Evolutionary conservation across 1,139 yeast species (phyloP).

Genomic region (Hyphopichia fennica): DNA sequence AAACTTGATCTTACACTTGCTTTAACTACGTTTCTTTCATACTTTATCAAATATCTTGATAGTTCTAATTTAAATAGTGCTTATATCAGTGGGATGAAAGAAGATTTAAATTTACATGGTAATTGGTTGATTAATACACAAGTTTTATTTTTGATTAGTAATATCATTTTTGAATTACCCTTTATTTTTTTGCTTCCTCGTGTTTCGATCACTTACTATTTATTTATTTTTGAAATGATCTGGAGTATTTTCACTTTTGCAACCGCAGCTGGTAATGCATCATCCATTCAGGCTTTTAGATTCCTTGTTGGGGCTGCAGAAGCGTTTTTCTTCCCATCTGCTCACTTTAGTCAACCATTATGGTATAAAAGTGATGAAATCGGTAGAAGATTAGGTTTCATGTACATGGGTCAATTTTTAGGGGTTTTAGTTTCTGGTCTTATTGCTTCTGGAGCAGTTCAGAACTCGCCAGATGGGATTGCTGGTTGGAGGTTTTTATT

Average conservation of each 20-base stretch:
- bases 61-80: conserved; percentile 25
- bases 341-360: conserved; percentile 22
- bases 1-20: conserved; percentile 27
- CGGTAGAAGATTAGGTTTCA: conserved; percentile 25
- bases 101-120: conserved; percentile 26
- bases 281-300: conserved; percentile 25
- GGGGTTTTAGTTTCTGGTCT: conserved; percentile 29
- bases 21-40: conserved; percentile 25
- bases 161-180: conserved; percentile 26
- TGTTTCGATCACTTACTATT: conserved; percentile 21
- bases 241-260: conserved; percentile 27
- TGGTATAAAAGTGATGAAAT: conserved; percentile 29
- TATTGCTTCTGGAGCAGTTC: conserved; percentile 19
- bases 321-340: conserved; percentile 23
- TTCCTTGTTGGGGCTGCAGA: conserved; percentile 29
- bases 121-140: conserved; percentile 30
- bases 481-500: conserved; percentile 34
- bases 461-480: conserved; percentile 11
- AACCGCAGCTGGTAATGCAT: conserved; percentile 16
- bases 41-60: conserved; percentile 27
- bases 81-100: conserved; percentile 28
- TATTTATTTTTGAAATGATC: conserved; percentile 21
- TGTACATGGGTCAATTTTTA: conserved; percentile 29
- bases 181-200: conserved; percentile 22
- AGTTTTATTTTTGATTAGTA: conserved; percentile 25